Percentiles rank a stretch among this genome's conserved stretches.
Evolutionary conservation across 768 basidiomycete genomes (phyloP).

Genomic region (Pisolithus albus): DNA sequence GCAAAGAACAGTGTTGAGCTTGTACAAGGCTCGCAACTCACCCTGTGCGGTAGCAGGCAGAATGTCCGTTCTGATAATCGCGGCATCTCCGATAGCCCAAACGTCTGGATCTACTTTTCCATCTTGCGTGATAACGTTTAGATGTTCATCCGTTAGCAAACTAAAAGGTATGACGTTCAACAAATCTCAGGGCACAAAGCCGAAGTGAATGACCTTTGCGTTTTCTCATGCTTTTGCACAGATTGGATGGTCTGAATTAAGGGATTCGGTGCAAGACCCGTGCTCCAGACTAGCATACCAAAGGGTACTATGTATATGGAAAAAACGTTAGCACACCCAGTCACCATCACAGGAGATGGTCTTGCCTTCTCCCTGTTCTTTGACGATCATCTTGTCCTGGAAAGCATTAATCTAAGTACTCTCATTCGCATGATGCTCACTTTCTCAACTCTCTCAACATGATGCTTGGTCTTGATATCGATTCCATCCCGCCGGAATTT

Average conservation of each 20-base stretch:
- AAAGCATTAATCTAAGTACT: constrained; percentile 6
- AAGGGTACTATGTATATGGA: constrained; percentile 49
- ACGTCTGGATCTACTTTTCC: constrained; percentile 57
- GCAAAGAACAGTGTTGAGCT: neutral
- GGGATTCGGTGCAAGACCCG: constrained; percentile 79
- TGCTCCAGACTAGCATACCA: constrained; percentile 84
- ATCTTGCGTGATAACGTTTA: constrained; percentile 54
- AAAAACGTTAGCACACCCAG: constrained; percentile 3
- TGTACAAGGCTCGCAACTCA: constrained; percentile 8
- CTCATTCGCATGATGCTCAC: constrained; percentile 25
- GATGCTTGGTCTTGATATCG: constrained; percentile 60
- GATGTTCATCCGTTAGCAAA: constrained; percentile 46
- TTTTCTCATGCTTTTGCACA: constrained; percentile 55
- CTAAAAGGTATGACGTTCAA: constrained; percentile 18
- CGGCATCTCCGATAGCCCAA: constrained; percentile 79
- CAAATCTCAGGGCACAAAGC: constrained; percentile 14
- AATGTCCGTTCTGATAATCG: constrained; percentile 45
- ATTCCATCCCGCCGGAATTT: constrained; percentile 74
- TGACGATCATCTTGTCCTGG: constrained; percentile 62
- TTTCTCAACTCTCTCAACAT: constrained; percentile 62
- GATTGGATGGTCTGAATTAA: constrained; percentile 55
- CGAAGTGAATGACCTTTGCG: constrained; percentile 37
- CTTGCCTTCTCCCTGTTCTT: constrained; percentile 64
- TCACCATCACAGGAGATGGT: constrained; percentile 4
- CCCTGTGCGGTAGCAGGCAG: constrained; percentile 87